These are phyloP conservation scores for Triangularia verruculosa DNA, from an alignment of 2,329 filamentous ascomycete genomes.

Conservation along the genomic window DNA sequence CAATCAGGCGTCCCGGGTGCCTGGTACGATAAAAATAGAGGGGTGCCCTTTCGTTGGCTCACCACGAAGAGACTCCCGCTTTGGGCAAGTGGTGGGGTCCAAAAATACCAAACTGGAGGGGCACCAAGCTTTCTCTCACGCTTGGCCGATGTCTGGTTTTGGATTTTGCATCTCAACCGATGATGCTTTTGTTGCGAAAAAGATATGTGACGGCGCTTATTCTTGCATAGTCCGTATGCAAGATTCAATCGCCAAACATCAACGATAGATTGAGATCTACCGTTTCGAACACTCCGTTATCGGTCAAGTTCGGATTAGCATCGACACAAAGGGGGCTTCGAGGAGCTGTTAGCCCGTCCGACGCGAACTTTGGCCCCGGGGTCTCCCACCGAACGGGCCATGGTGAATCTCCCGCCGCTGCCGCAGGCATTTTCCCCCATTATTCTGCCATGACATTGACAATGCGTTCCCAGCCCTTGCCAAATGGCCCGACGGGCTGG, in stretches of 20 bases:
- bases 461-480: background rate
- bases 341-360: background rate
- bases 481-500: background rate
- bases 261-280: no score
- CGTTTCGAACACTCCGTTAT: background rate
- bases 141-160: background rate
- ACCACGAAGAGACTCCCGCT: background rate
- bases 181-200: background rate
- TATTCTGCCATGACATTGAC: background rate
- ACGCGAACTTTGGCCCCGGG: background rate
- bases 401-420: background rate
- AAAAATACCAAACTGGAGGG: conserved; percentile 3
- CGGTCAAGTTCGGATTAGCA: background rate
- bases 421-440: background rate
- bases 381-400: background rate
- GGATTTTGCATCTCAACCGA: background rate
- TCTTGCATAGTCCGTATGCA: background rate
- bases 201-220: background rate
- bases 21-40: conserved; percentile 12
- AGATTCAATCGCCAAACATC: background rate
- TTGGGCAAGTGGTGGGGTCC: conserved; percentile 3
- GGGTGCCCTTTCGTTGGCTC: conserved; percentile 1
- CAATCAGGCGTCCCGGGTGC: conserved; percentile 16
- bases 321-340: background rate
- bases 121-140: background rate